These are phyloP conservation scores for Spergularia bocconei DNA, from an alignment of 148 eudicot genomes.

Conservation along the genomic window DNA sequence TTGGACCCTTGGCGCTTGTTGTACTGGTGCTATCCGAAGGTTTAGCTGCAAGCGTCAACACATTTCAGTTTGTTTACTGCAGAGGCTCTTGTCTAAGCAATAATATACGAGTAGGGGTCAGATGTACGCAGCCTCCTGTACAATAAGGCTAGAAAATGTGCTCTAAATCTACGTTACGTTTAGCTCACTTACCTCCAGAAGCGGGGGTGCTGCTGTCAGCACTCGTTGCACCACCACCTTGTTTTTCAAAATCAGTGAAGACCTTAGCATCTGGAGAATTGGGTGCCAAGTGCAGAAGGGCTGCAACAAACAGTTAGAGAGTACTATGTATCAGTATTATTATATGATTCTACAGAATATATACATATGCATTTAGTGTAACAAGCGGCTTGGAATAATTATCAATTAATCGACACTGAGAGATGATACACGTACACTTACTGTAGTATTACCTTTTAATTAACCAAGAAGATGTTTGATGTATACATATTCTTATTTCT, in stretches of 20 bases:
- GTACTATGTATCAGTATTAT: background rate
- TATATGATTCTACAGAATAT: no score
- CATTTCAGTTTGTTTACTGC: background rate
- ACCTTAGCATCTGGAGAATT: constrained; percentile 78
- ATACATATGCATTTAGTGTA: no score
- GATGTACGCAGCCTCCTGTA: background rate
- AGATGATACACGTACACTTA: no score
- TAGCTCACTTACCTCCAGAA: constrained; percentile 29
- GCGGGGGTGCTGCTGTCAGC: constrained; percentile 27
- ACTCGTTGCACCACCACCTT: constrained; percentile 17
- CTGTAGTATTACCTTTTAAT: no score
- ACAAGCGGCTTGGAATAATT: no score
- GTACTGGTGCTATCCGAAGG: constrained; percentile 17
- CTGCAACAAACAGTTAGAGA: constrained; percentile 34
- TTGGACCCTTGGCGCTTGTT: constrained; percentile 26
- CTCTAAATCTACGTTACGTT: background rate
- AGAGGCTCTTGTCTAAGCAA: background rate
- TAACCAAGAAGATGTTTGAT: no score
- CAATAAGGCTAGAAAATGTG: background rate
- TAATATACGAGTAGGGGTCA: background rate
- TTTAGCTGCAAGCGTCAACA: constrained; percentile 24
- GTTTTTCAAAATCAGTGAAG: constrained; percentile 51
- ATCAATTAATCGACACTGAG: no score
- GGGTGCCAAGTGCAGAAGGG: constrained; percentile 63
- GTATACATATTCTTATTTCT: no score